A percentile compares a stretch with the other conserved stretches of the same genome.
These are phyloP conservation scores for Trapa bicornis DNA, from an alignment of 345 rosid genomes.

Conservation along the genomic window DNA sequence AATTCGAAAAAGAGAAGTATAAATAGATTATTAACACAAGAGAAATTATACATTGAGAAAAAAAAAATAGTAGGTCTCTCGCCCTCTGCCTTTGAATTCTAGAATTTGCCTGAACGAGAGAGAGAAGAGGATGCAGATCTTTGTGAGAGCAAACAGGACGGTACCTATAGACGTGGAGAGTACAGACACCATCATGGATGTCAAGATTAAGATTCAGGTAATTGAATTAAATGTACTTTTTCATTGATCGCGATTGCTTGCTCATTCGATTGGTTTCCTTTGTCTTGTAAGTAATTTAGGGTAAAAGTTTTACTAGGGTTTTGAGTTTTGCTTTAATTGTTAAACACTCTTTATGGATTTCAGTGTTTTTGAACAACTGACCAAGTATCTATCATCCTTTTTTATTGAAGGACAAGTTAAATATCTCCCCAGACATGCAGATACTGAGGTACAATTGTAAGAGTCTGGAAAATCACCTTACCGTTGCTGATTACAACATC, in stretches of 20 bases:
- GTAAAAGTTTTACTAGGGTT: too few relatives aligned
- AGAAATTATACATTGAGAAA: too few relatives aligned
- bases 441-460: conserved; percentile 87
- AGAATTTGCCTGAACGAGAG: too few relatives aligned
- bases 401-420: conserved; percentile 68
- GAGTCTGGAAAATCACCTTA: conserved; percentile 87
- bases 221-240: too few relatives aligned
- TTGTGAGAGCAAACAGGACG: conserved; percentile 18
- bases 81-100: too few relatives aligned
- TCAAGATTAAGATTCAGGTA: conserved; percentile 20
- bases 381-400: not conserved
- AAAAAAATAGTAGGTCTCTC: too few relatives aligned
- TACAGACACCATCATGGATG: conserved; percentile 17
- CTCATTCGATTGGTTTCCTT: not conserved
- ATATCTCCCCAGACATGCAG: conserved; percentile 94
- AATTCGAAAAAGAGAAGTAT: too few relatives aligned
- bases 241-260: not conserved
- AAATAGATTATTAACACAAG: too few relatives aligned
- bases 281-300: too few relatives aligned
- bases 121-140: conserved; percentile 17
- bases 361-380: not conserved
- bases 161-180: conserved; percentile 18
- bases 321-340: too few relatives aligned
- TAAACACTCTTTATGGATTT: not conserved
- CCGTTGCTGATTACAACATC: conserved; percentile 82